Percentiles rank a stretch among this genome's conserved stretches.
Conservation (phyloP, 257 asterid species). For the Ilex aquifolium region DNA sequence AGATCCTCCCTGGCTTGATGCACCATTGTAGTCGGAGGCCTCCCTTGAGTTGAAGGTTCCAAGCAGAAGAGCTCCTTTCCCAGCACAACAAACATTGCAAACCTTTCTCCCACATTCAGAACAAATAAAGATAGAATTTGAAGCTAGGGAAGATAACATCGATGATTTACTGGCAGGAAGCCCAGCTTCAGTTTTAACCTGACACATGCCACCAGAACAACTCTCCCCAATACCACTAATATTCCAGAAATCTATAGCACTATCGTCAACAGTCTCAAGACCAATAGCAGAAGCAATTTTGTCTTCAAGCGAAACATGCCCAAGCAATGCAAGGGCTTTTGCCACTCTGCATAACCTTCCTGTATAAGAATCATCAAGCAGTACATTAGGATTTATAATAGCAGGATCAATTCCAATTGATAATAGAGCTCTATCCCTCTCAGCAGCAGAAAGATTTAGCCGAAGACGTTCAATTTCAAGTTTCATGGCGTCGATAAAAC, state of each 20-base stretch:
- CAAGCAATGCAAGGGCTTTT: slow-evolving; percentile 69
- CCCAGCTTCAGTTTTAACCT: slow-evolving; percentile 68
- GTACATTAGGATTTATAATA: slow-evolving; percentile 70
- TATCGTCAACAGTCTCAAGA: slow-evolving; percentile 57
- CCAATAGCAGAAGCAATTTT: slow-evolving; percentile 76
- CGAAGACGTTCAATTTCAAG: slow-evolving; percentile 87
- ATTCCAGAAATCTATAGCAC: slow-evolving; percentile 83
- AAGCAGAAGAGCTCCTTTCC: slow-evolving; percentile 77
- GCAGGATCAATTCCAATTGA: slow-evolving; percentile 95
- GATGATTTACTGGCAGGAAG: slow-evolving; percentile 27
- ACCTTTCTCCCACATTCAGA: slow-evolving; percentile 69
- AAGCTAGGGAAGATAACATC: slow-evolving; percentile 34
- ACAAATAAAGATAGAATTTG: slow-evolving; percentile 48
- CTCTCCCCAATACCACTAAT: slow-evolving; percentile 55
- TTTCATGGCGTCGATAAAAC: slow-evolving; percentile 76
- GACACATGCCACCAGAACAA: slow-evolving; percentile 74
- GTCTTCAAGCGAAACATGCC: slow-evolving; percentile 81
- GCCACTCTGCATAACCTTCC: slow-evolving; percentile 65
- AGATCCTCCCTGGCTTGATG: slow-evolving; percentile 66
- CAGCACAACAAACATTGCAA: slow-evolving; percentile 89
- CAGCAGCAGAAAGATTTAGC: slow-evolving; percentile 87
- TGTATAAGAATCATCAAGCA: slow-evolving; percentile 69
- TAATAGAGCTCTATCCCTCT: slow-evolving; percentile 87
- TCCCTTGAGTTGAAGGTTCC: slow-evolving; percentile 48
- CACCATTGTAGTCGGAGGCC: slow-evolving; percentile 42